Percentiles rank a stretch among this genome's conserved stretches.
Evolutionary conservation across 768 basidiomycete species (phyloP).

Genomic region (Tulasnella sp.): DNA sequence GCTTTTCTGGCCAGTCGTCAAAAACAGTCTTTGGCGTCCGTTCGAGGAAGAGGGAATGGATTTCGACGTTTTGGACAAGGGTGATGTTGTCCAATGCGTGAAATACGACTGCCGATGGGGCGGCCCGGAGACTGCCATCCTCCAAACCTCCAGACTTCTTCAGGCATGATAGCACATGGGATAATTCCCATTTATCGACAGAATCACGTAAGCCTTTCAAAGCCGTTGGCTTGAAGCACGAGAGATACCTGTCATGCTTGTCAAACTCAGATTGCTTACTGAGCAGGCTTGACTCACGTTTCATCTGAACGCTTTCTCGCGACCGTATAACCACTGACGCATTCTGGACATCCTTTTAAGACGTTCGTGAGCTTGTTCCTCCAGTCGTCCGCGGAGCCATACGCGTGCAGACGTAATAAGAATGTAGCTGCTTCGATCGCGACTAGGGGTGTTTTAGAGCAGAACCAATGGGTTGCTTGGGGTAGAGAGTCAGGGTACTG

Average conservation of each 20-base stretch:
- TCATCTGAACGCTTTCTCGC: slow-evolving; percentile 52
- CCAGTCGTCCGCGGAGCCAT: slow-evolving; percentile 49
- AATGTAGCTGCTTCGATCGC: slow-evolving; percentile 65
- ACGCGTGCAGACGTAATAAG: slow-evolving; percentile 72
- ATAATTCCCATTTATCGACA: slow-evolving; percentile 58
- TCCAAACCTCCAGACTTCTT: slow-evolving; percentile 18
- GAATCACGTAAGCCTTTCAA: slow-evolving; percentile 47
- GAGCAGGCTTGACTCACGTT: slow-evolving; percentile 52
- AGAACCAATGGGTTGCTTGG: slow-evolving; percentile 64
- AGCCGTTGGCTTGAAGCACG: slow-evolving; percentile 32
- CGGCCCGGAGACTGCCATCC: slow-evolving; percentile 16
- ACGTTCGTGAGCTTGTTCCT: slow-evolving; percentile 43
- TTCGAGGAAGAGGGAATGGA: slow-evolving; percentile 34
- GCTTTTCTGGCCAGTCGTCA: slow-evolving; percentile 43
- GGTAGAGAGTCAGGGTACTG: slow-evolving; percentile 16
- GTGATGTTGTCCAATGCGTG: slow-evolving; percentile 52
- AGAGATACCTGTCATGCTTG: slow-evolving; percentile 4
- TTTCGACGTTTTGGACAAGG: slow-evolving; percentile 40
- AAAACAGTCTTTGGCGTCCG: slow-evolving; percentile 31
- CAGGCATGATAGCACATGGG: slow-evolving; percentile 38
- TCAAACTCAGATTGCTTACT: background rate
- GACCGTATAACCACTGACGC: slow-evolving; percentile 54
- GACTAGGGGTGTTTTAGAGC: slow-evolving; percentile 43
- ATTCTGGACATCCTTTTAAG: slow-evolving; percentile 52
- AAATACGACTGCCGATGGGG: slow-evolving; percentile 44